Base-by-base conservation (phyloP, 176 grass and related monocot genomes). In the Canna indica region DNA sequence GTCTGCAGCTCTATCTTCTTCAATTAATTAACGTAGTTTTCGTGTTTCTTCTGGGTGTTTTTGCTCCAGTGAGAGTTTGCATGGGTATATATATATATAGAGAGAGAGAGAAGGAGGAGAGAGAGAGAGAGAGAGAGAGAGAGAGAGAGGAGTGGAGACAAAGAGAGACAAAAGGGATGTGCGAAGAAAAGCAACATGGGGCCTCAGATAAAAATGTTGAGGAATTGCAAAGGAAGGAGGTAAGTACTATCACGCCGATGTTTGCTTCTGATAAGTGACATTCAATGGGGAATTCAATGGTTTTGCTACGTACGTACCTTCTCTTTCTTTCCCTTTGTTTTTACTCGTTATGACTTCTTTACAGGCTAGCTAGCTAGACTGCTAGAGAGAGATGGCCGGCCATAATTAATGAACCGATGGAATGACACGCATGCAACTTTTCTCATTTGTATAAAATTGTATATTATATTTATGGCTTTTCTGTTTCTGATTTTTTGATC, bases 151-250 rank as follows among this genome's bases (percentile, higher is more conserved):
- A 63, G 30, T 18, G 69, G 20, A 57, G 54, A 45, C 32, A 33
- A 31, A 20, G 53, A 84, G 82, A 80, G 77, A 85, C 83, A 81
- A 85, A 85, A 80, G 78, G 83, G 73, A 81, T 85, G 64, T 47
- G 34, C 22, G 46, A 54, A 74, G 59, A 59, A 52, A 31, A 32
- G 64, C 35, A 52, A 7, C 29, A 11, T 33, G 27, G 64, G 79
- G 70, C 69, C 67, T 22, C 83, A 76, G 14, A 73, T 59, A 54
- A 81, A 71, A 60, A 76, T 68, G 72, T 71, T 66, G 31, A 48
- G 47, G 39, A 32, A 29, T 16, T 34, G 27, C 24, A 57, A 80
- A 60, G 58, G 15, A 67, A 18, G 42, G 22, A 59, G 47, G 62
- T 56, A 47, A 47, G 57, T 47, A 79, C 76, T 85, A 64, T 75